Evolutionary conservation across 106 monocot genomes (phyloP).

Genomic region (Dendrobium nobile): DNA sequence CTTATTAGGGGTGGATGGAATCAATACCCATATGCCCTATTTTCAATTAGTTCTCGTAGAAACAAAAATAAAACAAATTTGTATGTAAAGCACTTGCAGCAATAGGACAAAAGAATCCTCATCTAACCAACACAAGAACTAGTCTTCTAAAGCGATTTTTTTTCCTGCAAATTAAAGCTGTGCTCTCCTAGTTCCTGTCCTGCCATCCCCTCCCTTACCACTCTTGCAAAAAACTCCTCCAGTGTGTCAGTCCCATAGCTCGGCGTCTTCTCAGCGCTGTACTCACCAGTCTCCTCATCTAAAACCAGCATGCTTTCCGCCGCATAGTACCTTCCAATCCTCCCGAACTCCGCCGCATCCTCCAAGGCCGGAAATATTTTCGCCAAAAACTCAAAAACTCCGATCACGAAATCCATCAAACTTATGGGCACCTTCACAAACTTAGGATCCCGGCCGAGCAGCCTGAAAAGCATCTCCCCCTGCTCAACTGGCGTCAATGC

Average conservation of each 20-base stretch:
- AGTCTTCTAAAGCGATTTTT: too few species aligned
- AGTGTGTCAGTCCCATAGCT: slow-evolving; percentile 90
- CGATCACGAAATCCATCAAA: slow-evolving; percentile 78
- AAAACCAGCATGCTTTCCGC: slow-evolving; percentile 83
- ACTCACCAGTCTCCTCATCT: slow-evolving; percentile 81
- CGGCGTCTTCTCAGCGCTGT: slow-evolving; percentile 77
- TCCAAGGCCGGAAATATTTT: slow-evolving; percentile 57
- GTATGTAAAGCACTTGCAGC: too few species aligned
- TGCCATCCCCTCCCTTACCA: slow-evolving; percentile 81
- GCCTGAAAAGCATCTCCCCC: slow-evolving; percentile 72
- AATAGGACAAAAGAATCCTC: too few species aligned
- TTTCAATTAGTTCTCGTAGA: too few species aligned
- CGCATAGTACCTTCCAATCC: slow-evolving; percentile 87
- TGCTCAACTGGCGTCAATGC: slow-evolving; percentile 85
- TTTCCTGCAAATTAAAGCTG: too few species aligned
- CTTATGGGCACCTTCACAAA: slow-evolving; percentile 87
- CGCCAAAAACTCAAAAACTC: slow-evolving; percentile 48
- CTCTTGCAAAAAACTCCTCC: slow-evolving; percentile 75
- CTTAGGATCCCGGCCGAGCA: slow-evolving; percentile 71
- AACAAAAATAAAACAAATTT: too few species aligned
- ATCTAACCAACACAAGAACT: too few species aligned
- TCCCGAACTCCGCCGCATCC: slow-evolving; percentile 86
- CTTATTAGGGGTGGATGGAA: too few species aligned
- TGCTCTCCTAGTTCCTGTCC: slow-evolving; percentile 45
- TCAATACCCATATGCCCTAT: too few species aligned